Base-by-base conservation (phyloP, 2,329 filamentous ascomycete species). In the Paracoccidioides lutzii region DNA sequence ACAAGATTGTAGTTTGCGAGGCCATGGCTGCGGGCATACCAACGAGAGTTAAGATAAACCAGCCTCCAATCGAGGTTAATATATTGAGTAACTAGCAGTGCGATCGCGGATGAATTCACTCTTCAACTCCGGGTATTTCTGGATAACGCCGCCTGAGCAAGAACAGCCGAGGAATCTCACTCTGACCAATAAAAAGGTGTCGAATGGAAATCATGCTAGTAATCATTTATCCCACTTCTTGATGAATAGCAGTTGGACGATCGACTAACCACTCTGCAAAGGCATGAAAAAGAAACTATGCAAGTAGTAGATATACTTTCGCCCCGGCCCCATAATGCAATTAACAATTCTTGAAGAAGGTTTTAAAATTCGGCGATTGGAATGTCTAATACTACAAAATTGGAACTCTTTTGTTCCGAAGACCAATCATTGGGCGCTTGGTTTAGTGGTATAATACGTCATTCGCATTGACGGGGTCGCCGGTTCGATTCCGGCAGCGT, bases 11-110 rank as follows among this genome's bases (percentile, higher is more conserved):
- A 22, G 52, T 53, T 73, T 37, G 71, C 33, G 49, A 73, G 58
- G 70, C 70, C 72, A 74, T 54, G 54, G 14, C 45, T 43, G 51
- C n/a, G 8, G 28, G n/a, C 52, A 37, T 22, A 45, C 8, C 33
- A 50, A 38, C 32, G 12, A 28, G 38, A 44, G 42, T 28, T 10
- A 22, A 33, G 22, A 6, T 38, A 53, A 38, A 33, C 38, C 40
- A 41, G 22, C 32, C 48, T 35, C 44, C 30, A n/a, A 4, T 33
- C 12, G 9, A 40, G 28, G 28, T 40, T 10, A 15, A 9, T 40
- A 22, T 22, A 22, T 22, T 22, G 22, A 22, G 22, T 22, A 22
- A 22, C 2, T 22, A 22, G 22, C 22, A 37, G 33, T 38, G n/a
- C 32, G n/a, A 9, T 14, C 10, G 37, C 37, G 32, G 46, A 12